Percentiles rank a stretch among this genome's conserved stretches.
Evolutionary conservation across 805 yeast genomes (phyloP).

Genomic region (Suhomyces vadensis): DNA sequence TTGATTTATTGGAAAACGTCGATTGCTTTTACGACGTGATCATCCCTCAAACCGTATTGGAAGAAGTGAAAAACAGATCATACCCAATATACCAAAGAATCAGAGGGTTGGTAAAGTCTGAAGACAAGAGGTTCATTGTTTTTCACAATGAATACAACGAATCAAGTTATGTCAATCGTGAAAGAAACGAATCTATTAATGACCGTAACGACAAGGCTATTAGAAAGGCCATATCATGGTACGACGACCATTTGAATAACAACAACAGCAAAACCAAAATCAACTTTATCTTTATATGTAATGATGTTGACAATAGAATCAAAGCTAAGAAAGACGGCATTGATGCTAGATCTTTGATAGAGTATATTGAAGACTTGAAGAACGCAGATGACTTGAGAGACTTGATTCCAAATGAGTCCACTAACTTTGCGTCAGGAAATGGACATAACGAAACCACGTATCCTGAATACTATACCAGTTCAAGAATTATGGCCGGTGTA

Average conservation of each 20-base stretch:
- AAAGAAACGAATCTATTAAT: constrained; percentile 69
- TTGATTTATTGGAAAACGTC: constrained; percentile 80
- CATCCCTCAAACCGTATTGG: constrained; percentile 92
- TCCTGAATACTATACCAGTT: constrained; percentile 74
- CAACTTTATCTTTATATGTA: constrained; percentile 62
- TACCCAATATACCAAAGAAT: constrained; percentile 85
- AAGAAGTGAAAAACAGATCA: constrained; percentile 86
- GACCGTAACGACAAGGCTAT: constrained; percentile 93
- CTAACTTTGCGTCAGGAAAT: constrained; percentile 30
- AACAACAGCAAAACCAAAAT: constrained; percentile 36
- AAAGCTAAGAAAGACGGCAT: constrained; percentile 58
- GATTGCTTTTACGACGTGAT: constrained; percentile 84
- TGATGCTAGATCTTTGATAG: constrained; percentile 55
- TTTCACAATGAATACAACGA: constrained; percentile 90
- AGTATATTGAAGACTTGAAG: constrained; percentile 71
- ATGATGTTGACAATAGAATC: constrained; percentile 67
- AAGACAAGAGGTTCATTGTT: constrained; percentile 80
- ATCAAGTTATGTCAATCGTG: constrained; percentile 65
- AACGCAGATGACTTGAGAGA: constrained; percentile 76
- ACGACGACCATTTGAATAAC: constrained; percentile 57
- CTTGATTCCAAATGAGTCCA: constrained; percentile 62
- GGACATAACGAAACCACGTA: constrained; percentile 56
- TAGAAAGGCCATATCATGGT: constrained; percentile 73
- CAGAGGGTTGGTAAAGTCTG: constrained; percentile 71
- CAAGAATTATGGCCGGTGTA: constrained; percentile 88